These are phyloP conservation scores for Fusarium sp. DNA, from an alignment of 2,329 filamentous ascomycete genomes.

Conservation along the genomic window DNA sequence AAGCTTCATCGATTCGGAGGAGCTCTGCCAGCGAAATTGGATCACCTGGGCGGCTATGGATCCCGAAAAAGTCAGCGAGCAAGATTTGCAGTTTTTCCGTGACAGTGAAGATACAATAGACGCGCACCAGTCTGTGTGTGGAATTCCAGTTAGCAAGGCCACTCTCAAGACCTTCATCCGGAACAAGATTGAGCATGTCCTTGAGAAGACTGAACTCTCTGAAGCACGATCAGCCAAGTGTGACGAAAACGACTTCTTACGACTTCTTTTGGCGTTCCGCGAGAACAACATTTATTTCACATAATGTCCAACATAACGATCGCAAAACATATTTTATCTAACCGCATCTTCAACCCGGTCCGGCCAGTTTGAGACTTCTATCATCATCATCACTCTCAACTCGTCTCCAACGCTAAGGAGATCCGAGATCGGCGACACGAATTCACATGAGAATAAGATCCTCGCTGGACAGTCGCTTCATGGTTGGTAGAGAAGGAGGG, in stretches of 20 bases:
- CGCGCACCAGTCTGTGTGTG: conserved; percentile 9
- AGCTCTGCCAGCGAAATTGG: background rate
- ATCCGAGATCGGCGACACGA: background rate
- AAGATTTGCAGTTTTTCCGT: conserved; percentile 3
- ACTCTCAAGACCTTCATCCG: conserved; percentile 11
- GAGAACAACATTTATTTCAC: conserved; percentile 12
- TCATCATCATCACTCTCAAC: background rate
- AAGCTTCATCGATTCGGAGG: background rate
- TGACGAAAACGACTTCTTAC: conserved; percentile 9
- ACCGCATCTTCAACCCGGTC: background rate
- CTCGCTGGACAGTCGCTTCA: background rate
- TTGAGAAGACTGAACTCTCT: conserved; percentile 2
- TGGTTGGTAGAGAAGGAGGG: background rate
- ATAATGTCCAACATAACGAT: background rate
- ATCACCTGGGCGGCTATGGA: background rate
- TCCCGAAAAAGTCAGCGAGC: conserved; percentile 4
- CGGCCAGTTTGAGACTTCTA: background rate
- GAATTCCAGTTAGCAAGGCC: conserved; percentile 3
- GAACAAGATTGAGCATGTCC: conserved; percentile 7
- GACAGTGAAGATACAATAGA: conserved; percentile 6
- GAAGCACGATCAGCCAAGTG: conserved; percentile 11
- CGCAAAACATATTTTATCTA: background rate
- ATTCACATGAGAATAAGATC: background rate
- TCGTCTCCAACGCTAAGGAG: background rate
- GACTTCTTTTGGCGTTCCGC: conserved; percentile 10